A percentile compares a stretch with the other conserved stretches of the same genome.
Evolutionary conservation across 352 stramenopile species (phyloP).

Genomic region (Phytophthora idaei): DNA sequence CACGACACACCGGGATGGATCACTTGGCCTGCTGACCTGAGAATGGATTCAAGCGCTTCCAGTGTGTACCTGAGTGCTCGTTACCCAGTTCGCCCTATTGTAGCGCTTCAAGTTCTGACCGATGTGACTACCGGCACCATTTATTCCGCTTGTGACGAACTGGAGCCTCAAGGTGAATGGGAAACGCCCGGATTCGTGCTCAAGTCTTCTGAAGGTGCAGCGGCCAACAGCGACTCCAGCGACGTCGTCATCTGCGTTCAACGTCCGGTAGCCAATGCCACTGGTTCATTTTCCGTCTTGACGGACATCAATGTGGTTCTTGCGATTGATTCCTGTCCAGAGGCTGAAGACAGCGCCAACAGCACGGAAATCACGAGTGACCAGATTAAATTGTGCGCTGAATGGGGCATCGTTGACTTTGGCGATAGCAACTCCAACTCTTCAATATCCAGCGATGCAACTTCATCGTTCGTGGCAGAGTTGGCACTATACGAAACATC

Average conservation of each 20-base stretch:
- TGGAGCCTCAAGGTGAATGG: constrained; percentile 26
- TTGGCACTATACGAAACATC: constrained; percentile 33
- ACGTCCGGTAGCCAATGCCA: constrained; percentile 21
- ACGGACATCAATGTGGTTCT: constrained; percentile 30
- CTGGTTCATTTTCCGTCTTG: constrained; percentile 24
- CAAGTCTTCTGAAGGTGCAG: constrained; percentile 24
- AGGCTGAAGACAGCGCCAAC: constrained; percentile 5
- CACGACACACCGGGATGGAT: constrained; percentile 50
- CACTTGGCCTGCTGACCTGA: constrained; percentile 40
- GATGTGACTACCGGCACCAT: constrained; percentile 22
- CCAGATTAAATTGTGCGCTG: constrained; percentile 33
- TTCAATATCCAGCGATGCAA: constrained; percentile 20
- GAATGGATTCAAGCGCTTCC: constrained; percentile 15
- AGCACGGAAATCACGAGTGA: constrained; percentile 33
- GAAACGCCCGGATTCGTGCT: constrained; percentile 30
- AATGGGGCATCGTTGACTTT: constrained; percentile 30
- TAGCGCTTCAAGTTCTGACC: constrained; percentile 38
- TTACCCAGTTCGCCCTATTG: constrained; percentile 42
- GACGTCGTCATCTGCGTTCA: constrained; percentile 39
- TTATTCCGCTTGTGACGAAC: constrained; percentile 32
- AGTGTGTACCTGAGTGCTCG: constrained; percentile 45
- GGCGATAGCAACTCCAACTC: constrained; percentile 13
- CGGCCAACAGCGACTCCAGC: constrained; percentile 21
- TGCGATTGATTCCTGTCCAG: constrained; percentile 22
- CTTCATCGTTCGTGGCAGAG: constrained; percentile 36